Conservation (phyloP, 1,139 yeast species). For the Starmera stellimalicola region DNA sequence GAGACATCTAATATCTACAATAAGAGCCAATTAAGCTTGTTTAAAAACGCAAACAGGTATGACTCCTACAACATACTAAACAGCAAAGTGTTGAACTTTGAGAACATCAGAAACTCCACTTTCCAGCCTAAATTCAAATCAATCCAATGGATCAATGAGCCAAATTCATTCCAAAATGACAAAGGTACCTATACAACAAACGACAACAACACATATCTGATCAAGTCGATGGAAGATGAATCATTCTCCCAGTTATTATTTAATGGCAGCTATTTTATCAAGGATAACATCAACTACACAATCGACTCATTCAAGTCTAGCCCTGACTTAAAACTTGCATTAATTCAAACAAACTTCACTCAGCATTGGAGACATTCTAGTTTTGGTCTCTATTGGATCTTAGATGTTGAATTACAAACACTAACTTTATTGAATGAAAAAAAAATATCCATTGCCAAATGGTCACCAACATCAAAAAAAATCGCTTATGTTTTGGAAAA, state of each 20-base stretch:
- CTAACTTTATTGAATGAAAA: conserved; percentile 32
- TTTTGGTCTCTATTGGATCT: conserved; percentile 60
- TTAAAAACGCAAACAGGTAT: not conserved
- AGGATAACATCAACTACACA: conserved; percentile 30
- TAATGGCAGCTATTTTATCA: conserved; percentile 37
- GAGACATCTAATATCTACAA: not conserved
- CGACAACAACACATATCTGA: conserved; percentile 19
- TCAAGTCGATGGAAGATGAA: conserved; percentile 33
- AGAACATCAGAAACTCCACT: conserved; percentile 36
- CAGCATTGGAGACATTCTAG: conserved; percentile 82
- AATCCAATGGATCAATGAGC: conserved; percentile 61
- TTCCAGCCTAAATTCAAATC: conserved; percentile 39
- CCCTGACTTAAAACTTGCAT: conserved; percentile 49
- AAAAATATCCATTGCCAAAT: conserved; percentile 44
- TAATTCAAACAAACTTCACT: conserved; percentile 45
- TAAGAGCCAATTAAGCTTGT: not conserved
- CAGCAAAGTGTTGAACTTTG: conserved; percentile 23
- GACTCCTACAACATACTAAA: not conserved
- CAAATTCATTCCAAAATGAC: conserved; percentile 25
- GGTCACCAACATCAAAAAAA: conserved; percentile 68
- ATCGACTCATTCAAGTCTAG: conserved; percentile 52
- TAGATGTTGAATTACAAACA: conserved; percentile 30
- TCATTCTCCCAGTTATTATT: conserved; percentile 36
- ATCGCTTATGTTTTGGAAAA: conserved; percentile 65
- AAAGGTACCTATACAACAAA: conserved; percentile 26